A percentile compares a stretch with the other conserved stretches of the same genome.
phyloP scores from a whole-genome alignment of 352 stramenopile genomes.

The Pythium periplocum region DNA sequence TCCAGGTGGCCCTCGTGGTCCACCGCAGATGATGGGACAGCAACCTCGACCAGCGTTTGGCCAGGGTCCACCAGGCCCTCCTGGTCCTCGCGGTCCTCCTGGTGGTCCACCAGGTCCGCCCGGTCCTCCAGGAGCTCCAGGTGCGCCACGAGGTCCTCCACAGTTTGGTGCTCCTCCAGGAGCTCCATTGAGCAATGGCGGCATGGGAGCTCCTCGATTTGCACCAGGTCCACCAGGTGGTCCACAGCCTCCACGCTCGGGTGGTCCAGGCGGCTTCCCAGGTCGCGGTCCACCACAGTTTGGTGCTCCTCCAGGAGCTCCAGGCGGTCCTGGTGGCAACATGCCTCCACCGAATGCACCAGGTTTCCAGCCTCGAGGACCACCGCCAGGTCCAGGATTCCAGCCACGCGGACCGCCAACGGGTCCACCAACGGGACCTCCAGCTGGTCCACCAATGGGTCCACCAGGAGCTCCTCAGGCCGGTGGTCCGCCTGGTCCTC shows the following conservation, averaged over 20 bases:
- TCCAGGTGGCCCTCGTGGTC: slow-evolving; percentile 6
- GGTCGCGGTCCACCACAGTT: slow-evolving; percentile 14
- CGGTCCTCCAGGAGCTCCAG: slow-evolving; percentile 1
- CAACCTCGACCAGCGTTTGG: slow-evolving; percentile 15
- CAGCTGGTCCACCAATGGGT: slow-evolving; percentile 21
- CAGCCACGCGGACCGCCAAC: slow-evolving; percentile 12
- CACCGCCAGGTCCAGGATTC: slow-evolving; percentile 4
- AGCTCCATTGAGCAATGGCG: slow-evolving; percentile 10
- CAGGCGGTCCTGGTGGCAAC: background rate
- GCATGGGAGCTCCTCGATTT: slow-evolving; percentile 15
- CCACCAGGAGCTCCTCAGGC: slow-evolving; percentile 8
- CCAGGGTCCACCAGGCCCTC: slow-evolving; percentile 6
- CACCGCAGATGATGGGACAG: slow-evolving; percentile 6
- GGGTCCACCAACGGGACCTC: slow-evolving; percentile 14
- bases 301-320: slow-evolving; percentile 2
- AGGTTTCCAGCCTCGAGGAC: slow-evolving; percentile 16
- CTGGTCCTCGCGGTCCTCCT: background rate
- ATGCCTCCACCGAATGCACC: slow-evolving; percentile 9
- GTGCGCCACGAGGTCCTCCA: slow-evolving; percentile 1
- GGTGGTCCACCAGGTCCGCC: slow-evolving; percentile 3
- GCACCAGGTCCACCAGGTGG: slow-evolving; percentile 6
- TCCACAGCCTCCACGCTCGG: slow-evolving; percentile 12
- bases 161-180: slow-evolving; percentile 12
- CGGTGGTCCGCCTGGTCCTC: slow-evolving; percentile 13
- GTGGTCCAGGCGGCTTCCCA: slow-evolving; percentile 13